Percentiles rank a stretch among this genome's conserved stretches.
phyloP scores from a whole-genome alignment of 192 early-diverging fungal genomes.

The Helicostylum pulchrum region DNA sequence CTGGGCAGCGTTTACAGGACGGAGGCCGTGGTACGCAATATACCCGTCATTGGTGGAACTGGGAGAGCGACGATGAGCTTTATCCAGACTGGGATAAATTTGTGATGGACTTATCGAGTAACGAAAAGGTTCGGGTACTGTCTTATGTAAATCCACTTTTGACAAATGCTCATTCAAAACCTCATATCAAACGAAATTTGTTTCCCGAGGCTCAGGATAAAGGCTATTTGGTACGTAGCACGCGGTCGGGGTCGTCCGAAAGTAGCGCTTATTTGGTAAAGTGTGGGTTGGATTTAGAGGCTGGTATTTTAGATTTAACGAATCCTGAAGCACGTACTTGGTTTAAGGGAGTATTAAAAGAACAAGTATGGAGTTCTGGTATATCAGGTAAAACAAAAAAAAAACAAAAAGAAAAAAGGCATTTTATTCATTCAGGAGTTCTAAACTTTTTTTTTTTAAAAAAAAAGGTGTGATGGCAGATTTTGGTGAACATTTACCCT shows the following conservation, averaged over 20 bases:
- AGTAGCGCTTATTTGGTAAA: constrained; percentile 8
- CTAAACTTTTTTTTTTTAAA: neutral
- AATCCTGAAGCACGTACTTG: constrained; percentile 36
- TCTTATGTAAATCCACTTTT: constrained; percentile 39
- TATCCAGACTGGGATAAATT: constrained; percentile 35
- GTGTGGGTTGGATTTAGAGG: constrained; percentile 20
- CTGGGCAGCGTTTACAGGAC: constrained; percentile 31
- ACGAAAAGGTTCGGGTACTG: constrained; percentile 18
- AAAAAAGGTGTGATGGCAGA: constrained; percentile 35
- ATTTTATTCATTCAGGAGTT: neutral
- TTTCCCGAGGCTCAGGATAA: constrained; percentile 33
- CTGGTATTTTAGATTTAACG: constrained; percentile 38
- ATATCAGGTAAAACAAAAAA: constrained; percentile 24
- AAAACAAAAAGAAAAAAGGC: neutral
- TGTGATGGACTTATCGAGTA: constrained; percentile 12
- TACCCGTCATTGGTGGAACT: constrained; percentile 41
- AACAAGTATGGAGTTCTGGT: constrained; percentile 27
- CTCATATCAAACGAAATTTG: constrained; percentile 22
- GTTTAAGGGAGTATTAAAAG: constrained; percentile 38
- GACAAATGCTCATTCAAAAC: constrained; percentile 24
- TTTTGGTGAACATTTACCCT: constrained; percentile 40
- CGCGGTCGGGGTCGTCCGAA: neutral
- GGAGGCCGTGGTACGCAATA: constrained; percentile 11
- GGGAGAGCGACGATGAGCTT: constrained; percentile 35
- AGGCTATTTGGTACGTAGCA: constrained; percentile 25